Evolutionary conservation across 2,329 filamentous ascomycete species (phyloP), one percentile per base, ranked within the genome.

Genomic region (Trichoderma aggressivum): DNA sequence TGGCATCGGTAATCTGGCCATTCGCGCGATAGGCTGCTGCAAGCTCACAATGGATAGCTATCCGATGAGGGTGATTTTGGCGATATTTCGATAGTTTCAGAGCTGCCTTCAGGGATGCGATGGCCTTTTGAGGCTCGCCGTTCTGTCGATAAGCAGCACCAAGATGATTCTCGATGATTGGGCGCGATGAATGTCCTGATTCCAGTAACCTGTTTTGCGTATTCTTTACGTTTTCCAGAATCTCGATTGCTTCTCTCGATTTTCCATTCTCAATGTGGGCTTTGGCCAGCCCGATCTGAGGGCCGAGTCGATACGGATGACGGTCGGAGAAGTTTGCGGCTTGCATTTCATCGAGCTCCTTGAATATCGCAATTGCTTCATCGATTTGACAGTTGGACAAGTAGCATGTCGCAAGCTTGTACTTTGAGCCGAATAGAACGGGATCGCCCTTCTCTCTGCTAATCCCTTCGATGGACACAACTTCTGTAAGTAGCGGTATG

Each of bases 321-420:
- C 56, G 28, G 24, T 70, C 47, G 12, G 28, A 34, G 30, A 70
- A 43, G 24, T 66, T 34, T 5, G 21, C 28, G 2, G 21, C 53
- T 11, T 65, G 69, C 7, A 64, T 21, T 39, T 58, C 28, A 28
- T 67, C 62, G 5, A 69, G 32, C 62, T 71, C 53, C 18, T 72
- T 39, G n/a, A 72, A 60, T 56, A 72, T n/a, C 39, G 32, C 26
- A 11, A 72, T 26, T 14, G 69, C 71, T 18, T 72, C 71, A 30
- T 67, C 56, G 3, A 55, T 59, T 62, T 69, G 71, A n/a, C 62
- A 64, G 26, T 72, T 71, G 6, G 39, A n/a, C 2, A 53, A 2
- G 12, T 72, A 72, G 28, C 63, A 70, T 11, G n/a, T 11, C 6
- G 71, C 71, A 39, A 72, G 71, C 24, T 60, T 58, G 30, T 69